Evolutionary conservation across 352 stramenopile species (phyloP).

Genomic region (Pythium rishiriense): DNA sequence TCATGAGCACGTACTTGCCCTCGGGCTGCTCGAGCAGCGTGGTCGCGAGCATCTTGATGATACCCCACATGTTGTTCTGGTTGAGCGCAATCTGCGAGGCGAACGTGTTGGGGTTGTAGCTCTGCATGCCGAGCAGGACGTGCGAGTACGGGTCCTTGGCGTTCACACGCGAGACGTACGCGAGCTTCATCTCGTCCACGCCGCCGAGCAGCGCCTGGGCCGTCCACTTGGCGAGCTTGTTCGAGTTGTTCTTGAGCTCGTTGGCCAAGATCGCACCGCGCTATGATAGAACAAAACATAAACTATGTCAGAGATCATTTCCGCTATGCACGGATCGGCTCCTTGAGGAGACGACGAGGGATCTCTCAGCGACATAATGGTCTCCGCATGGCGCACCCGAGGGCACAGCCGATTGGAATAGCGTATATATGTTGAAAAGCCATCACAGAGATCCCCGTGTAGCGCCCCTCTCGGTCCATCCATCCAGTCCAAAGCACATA

Average conservation of each 20-base stretch:
- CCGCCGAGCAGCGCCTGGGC: slow-evolving; percentile 95
- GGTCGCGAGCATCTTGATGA: slow-evolving; percentile 94
- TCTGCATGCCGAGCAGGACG: slow-evolving; percentile 95
- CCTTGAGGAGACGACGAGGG: neutral
- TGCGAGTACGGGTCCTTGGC: slow-evolving; percentile 96
- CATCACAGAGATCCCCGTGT: slow-evolving; percentile 74
- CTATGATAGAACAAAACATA: slow-evolving; percentile 45
- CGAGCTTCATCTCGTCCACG: slow-evolving; percentile 98
- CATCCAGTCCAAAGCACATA: slow-evolving; percentile 29
- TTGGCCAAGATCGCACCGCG: slow-evolving; percentile 96
- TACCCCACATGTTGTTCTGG: slow-evolving; percentile 98
- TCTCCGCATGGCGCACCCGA: slow-evolving; percentile 34
- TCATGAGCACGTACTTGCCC: slow-evolving; percentile 99
- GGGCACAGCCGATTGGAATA: slow-evolving; percentile 35
- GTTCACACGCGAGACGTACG: slow-evolving; percentile 93
- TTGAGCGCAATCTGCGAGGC: slow-evolving; percentile 97
- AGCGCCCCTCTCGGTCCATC: no score
- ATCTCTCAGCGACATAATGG: slow-evolving; percentile 34
- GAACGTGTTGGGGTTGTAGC: slow-evolving; percentile 97
- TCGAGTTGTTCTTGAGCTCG: slow-evolving; percentile 99
- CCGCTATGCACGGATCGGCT: no score
- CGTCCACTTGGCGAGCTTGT: slow-evolving; percentile 98
- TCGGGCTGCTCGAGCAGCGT: slow-evolving; percentile 94
- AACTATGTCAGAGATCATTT: slow-evolving; percentile 12
- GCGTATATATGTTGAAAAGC: slow-evolving; percentile 45